Conservation (phyloP, 257 asterid genomes). For the Jaltomata sinuosa region DNA sequence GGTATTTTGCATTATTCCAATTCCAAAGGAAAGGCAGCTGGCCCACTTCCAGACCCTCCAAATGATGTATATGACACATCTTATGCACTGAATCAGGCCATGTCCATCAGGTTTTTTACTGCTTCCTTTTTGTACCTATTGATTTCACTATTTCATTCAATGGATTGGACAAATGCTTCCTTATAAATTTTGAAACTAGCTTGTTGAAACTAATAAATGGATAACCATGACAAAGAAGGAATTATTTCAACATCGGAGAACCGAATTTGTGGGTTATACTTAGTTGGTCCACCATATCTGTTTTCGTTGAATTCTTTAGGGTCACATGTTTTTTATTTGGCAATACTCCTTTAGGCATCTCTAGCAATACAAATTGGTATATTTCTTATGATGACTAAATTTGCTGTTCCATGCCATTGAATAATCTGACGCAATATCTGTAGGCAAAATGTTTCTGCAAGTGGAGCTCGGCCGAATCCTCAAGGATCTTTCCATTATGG, state of each 20-base stretch:
- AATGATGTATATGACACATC: constrained; percentile 51
- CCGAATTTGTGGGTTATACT: not conserved
- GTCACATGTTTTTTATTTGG: not conserved
- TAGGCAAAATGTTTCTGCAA: constrained; percentile 88
- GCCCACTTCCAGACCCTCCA: constrained; percentile 93
- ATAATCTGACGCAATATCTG: not conserved
- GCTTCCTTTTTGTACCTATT: not conserved
- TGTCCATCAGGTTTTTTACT: constrained; percentile 60
- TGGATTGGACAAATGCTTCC: not conserved
- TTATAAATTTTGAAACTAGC: not conserved
- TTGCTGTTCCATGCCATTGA: not conserved
- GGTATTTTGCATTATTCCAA: constrained; percentile 79
- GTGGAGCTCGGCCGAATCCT: constrained; percentile 99
- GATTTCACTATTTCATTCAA: not conserved
- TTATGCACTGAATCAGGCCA: constrained; percentile 72
- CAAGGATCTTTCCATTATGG: constrained; percentile 97
- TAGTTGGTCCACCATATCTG: not conserved
- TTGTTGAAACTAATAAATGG: not conserved
- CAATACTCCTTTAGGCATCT: not conserved
- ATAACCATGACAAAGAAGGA: not conserved
- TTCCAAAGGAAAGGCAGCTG: constrained; percentile 60
- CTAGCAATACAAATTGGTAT: not conserved
- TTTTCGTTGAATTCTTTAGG: not conserved
- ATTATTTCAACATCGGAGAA: not conserved
- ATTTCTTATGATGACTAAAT: not conserved